These are phyloP conservation scores for Blechomonas ayalai DNA, from an alignment of 208 protist genomes.

Conservation along the genomic window DNA sequence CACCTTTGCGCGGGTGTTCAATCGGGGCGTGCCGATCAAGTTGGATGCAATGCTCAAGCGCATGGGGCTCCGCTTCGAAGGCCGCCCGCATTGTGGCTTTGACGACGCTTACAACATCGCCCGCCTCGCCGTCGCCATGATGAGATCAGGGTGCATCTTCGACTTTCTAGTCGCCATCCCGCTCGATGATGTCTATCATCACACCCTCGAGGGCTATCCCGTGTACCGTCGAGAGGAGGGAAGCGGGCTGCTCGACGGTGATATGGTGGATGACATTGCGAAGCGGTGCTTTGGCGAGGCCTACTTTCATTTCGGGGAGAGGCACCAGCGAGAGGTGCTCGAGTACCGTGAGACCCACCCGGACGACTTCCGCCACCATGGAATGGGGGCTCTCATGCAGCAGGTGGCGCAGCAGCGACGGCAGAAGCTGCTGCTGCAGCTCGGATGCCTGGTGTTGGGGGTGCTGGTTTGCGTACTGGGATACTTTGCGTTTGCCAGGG, in stretches of 20 bases:
- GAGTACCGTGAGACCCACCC: slow-evolving; percentile 46
- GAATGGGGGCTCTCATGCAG: slow-evolving; percentile 30
- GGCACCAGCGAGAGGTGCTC: slow-evolving; percentile 34
- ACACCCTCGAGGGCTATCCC: slow-evolving; percentile 45
- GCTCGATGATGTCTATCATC: slow-evolving; percentile 49
- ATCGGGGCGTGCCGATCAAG: slow-evolving; percentile 57
- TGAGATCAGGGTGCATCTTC: slow-evolving; percentile 71
- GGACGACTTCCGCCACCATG: slow-evolving; percentile 31
- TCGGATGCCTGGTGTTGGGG: slow-evolving; percentile 12
- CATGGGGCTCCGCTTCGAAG: slow-evolving; percentile 73
- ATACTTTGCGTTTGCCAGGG: too few relatives aligned
- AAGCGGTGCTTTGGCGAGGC: slow-evolving; percentile 67
- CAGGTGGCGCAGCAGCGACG: slow-evolving; percentile 21
- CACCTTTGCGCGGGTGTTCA: slow-evolving; percentile 71
- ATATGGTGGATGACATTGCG: slow-evolving; percentile 83
- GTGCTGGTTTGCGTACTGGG: slow-evolving; percentile 10
- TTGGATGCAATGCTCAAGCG: slow-evolving; percentile 69
- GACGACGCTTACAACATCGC: slow-evolving; percentile 91
- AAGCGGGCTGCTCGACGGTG: slow-evolving; percentile 62
- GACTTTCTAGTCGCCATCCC: slow-evolving; percentile 74
- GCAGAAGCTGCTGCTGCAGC: slow-evolving; percentile 20
- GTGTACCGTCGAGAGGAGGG: slow-evolving; percentile 79
- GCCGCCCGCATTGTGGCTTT: slow-evolving; percentile 82
- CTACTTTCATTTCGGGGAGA: slow-evolving; percentile 73
- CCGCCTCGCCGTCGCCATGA: slow-evolving; percentile 75